Evolutionary conservation across 805 yeast species (phyloP).

Genomic region (Hanseniaspora jakobsenii): DNA sequence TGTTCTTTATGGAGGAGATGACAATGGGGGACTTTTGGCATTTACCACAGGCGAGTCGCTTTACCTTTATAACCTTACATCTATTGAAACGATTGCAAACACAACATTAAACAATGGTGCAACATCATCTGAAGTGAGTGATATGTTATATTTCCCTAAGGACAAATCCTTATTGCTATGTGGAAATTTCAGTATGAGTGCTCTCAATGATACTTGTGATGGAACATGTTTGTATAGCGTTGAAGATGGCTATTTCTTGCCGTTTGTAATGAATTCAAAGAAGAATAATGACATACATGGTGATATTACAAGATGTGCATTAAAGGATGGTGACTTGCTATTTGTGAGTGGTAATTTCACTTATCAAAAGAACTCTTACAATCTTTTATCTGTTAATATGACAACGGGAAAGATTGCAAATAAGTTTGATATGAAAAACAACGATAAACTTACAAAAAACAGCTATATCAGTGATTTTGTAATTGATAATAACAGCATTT

Average conservation of each 20-base stretch:
- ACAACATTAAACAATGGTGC: constrained; percentile 34
- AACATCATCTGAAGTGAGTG: constrained; percentile 29
- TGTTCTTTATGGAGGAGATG: not conserved
- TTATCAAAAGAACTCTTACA: constrained; percentile 18
- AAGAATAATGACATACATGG: constrained; percentile 35
- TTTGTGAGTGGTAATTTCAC: constrained; percentile 44
- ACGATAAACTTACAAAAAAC: too few relatives aligned
- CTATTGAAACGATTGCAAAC: constrained; percentile 26
- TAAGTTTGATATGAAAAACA: constrained; percentile 4
- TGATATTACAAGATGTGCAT: constrained; percentile 40
- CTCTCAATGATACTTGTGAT: constrained; percentile 39
- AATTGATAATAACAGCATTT: constrained; percentile 26
- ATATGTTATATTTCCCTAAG: constrained; percentile 33
- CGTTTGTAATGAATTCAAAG: constrained; percentile 17
- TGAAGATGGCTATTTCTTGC: constrained; percentile 42
- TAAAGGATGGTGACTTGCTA: constrained; percentile 31
- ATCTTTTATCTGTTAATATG: constrained; percentile 36
- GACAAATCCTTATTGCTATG: constrained; percentile 43
- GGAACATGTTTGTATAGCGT: constrained; percentile 58
- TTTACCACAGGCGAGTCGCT: constrained; percentile 17
- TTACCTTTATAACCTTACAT: constrained; percentile 29
- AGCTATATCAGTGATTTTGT: too few relatives aligned
- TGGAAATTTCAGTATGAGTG: constrained; percentile 49
- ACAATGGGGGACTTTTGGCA: constrained; percentile 18
- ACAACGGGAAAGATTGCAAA: constrained; percentile 22